Conservation (phyloP, 768 basidiomycete species). For the Trametes cubensis region DNA sequence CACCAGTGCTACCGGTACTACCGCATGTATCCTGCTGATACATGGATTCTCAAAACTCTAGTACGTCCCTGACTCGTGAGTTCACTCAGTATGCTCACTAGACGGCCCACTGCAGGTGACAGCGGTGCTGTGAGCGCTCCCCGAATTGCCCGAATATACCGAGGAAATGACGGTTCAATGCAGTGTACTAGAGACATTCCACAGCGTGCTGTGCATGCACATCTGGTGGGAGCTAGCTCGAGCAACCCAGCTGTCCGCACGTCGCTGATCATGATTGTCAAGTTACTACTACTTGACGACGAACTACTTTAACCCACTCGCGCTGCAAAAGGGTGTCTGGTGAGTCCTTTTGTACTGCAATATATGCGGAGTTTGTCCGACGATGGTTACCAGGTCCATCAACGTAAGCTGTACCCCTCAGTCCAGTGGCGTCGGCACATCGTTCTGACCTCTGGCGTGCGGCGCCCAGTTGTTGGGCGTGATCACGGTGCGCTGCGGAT, state of each 20-base stretch:
- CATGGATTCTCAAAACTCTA: conserved; percentile 1
- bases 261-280: no score
- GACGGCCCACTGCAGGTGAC: not conserved
- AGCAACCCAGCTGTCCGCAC: no score
- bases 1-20: conserved; percentile 17
- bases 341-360: not conserved
- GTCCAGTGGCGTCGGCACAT: not conserved
- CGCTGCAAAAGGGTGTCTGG: not conserved
- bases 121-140: conserved; percentile 1
- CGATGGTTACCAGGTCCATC: conserved; percentile 8
- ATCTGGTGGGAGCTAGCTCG: not conserved
- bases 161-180: not conserved
- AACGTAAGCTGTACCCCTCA: conserved; percentile 2
- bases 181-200: conserved; percentile 6
- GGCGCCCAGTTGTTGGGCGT: conserved; percentile 4
- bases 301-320: conserved; percentile 5
- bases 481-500: conserved; percentile 6
- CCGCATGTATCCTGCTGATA: conserved; percentile 8
- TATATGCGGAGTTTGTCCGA: conserved; percentile 2
- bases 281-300: conserved; percentile 12
- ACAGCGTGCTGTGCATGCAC: conserved; percentile 12
- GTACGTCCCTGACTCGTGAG: not conserved
- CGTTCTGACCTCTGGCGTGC: not conserved
- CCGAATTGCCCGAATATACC: not conserved
- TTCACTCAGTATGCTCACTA: no score